Percentiles rank a stretch among this genome's conserved stretches.
Conservation (phyloP, 2,329 filamentous ascomycete species). For the Calonectria pseudoturangicola region DNA sequence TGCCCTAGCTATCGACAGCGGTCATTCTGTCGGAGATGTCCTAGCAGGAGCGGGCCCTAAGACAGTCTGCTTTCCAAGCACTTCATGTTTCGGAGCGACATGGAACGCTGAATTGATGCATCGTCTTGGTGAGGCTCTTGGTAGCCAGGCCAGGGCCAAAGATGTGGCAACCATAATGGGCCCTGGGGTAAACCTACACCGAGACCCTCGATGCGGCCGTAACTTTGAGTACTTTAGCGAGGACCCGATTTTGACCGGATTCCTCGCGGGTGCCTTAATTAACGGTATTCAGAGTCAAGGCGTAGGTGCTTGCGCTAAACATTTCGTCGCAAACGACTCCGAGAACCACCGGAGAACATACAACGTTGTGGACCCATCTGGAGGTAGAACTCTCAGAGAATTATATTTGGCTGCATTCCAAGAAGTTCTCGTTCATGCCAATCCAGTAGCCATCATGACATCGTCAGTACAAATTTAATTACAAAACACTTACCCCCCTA, state of each 20-base stretch:
- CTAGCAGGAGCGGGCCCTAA: slow-evolving; percentile 1
- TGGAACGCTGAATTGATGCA: slow-evolving; percentile 3
- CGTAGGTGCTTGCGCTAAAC: slow-evolving; percentile 5
- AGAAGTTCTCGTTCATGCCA: background rate
- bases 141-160: slow-evolving; percentile 5
- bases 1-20: background rate
- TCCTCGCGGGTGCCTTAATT: background rate
- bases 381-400: background rate
- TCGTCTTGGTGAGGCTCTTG: background rate
- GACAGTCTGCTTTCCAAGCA: slow-evolving; percentile 15
- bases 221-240: slow-evolving; percentile 22
- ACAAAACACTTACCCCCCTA: too few species aligned
- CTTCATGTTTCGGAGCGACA: slow-evolving; percentile 8
- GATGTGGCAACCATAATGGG: slow-evolving; percentile 14
- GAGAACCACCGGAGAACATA: slow-evolving; percentile 8
- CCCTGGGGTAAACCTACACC: slow-evolving; percentile 7
- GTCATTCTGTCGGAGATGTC: slow-evolving; percentile 1
- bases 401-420: background rate
- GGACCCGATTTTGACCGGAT: slow-evolving; percentile 7
- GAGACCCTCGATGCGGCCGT: slow-evolving; percentile 7
- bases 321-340: slow-evolving; percentile 12
- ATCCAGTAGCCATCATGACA: background rate
- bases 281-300: background rate
- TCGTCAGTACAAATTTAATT: background rate
- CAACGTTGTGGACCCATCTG: background rate